A percentile compares a stretch with the other conserved stretches of the same genome.
phyloP scores from a whole-genome alignment of 345 rosid genomes.

The Brassica cretica region DNA sequence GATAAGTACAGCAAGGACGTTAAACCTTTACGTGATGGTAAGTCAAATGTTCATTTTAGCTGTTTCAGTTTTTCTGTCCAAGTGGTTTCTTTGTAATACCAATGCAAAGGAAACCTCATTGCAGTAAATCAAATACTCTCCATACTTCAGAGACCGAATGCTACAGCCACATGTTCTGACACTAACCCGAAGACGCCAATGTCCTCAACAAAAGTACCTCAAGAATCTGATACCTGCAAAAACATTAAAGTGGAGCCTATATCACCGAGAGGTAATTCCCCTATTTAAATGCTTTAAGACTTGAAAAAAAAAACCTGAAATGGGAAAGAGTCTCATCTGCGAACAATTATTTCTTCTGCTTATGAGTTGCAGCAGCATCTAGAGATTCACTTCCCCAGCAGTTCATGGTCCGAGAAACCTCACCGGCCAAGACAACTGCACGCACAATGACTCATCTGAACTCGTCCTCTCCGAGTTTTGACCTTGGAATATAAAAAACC shows the following conservation, averaged over 20 bases:
- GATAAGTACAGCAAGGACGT: slow-evolving; percentile 34
- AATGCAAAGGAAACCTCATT: background rate
- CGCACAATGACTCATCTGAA: slow-evolving; percentile 22
- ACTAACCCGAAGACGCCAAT: slow-evolving; percentile 14
- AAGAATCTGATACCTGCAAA: slow-evolving; percentile 34
- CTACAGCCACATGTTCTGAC: slow-evolving; percentile 34
- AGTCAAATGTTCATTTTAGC: slow-evolving; percentile 17
- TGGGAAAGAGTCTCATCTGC: slow-evolving; percentile 9
- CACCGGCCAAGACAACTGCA: background rate
- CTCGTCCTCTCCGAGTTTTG: slow-evolving; percentile 51
- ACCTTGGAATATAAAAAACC: slow-evolving; percentile 52
- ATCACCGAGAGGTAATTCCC: slow-evolving; percentile 23
- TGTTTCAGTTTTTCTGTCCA: background rate
- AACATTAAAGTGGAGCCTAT: slow-evolving; percentile 33
- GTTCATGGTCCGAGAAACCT: slow-evolving; percentile 21
- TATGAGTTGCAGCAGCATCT: slow-evolving; percentile 19
- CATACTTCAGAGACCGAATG: slow-evolving; percentile 56
- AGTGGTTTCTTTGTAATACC: background rate
- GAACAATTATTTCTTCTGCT: background rate
- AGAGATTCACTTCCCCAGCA: slow-evolving; percentile 8
- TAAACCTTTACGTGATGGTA: slow-evolving; percentile 63
- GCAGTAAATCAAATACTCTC: slow-evolving; percentile 69
- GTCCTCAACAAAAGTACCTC: slow-evolving; percentile 35
- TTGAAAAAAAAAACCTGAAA: background rate
- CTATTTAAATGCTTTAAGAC: background rate